These are phyloP conservation scores for Podospora tetraspora DNA, from an alignment of 495 filamentous ascomycete species.

Conservation along the genomic window DNA sequence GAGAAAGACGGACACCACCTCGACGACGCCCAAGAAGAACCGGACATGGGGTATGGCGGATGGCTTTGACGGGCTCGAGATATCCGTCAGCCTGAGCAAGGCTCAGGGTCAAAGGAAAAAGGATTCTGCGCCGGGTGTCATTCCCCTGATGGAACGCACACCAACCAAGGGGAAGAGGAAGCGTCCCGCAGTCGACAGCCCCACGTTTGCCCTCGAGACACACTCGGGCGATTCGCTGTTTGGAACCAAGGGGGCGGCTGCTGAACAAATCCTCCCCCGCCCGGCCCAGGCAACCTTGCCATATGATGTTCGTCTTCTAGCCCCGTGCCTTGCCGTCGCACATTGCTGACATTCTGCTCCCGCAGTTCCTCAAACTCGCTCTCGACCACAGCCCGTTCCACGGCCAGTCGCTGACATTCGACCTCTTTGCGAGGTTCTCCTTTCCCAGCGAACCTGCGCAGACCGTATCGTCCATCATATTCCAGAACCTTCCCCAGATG, in stretches of 20 bases:
- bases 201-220: constrained; percentile 46
- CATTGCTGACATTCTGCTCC: constrained; percentile 13
- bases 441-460: constrained; percentile 37
- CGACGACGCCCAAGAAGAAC: constrained; percentile 45
- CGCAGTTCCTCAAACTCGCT: constrained; percentile 40
- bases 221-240: constrained; percentile 17
- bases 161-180: constrained; percentile 49
- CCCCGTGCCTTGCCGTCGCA: neutral
- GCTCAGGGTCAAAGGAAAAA: constrained; percentile 31
- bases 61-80: constrained; percentile 52
- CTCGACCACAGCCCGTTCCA: constrained; percentile 37
- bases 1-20: constrained; percentile 32
- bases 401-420: constrained; percentile 37
- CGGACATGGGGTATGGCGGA: constrained; percentile 43
- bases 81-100: constrained; percentile 41
- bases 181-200: constrained; percentile 46
- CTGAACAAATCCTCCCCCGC: neutral
- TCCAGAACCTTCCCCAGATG: constrained; percentile 38
- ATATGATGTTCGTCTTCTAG: constrained; percentile 32
- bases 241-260: neutral
- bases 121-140: constrained; percentile 31
- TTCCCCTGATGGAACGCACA: constrained; percentile 38
- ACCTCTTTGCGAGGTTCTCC: constrained; percentile 36
- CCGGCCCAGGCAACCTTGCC: constrained; percentile 17
- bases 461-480: constrained; percentile 40